Evolutionary conservation across 2,329 filamentous ascomycete species (phyloP).

Genomic region (Juglanconis oblonga): DNA sequence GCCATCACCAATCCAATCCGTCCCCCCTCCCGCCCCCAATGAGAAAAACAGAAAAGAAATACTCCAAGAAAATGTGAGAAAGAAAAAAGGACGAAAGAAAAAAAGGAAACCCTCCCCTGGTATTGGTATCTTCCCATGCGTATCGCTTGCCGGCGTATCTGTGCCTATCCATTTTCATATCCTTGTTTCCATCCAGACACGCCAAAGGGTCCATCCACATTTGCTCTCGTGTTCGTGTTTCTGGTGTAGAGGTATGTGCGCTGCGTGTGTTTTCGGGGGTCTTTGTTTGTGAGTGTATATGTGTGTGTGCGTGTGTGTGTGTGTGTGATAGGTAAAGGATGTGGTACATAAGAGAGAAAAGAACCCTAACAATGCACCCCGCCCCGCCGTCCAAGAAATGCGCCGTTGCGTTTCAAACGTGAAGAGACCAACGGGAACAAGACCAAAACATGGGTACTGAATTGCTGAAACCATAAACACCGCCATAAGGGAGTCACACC

Average conservation of each 20-base stretch:
- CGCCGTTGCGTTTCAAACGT: not conserved
- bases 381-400: not conserved
- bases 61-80: not conserved
- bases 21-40: not conserved
- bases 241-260: conserved; percentile 1
- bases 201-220: conserved; percentile 6
- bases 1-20: not conserved
- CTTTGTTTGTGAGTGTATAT: not conserved
- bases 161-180: conserved; percentile 5
- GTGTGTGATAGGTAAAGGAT: not conserved
- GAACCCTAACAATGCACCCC: not conserved
- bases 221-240: conserved; percentile 7
- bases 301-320: not conserved
- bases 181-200: conserved; percentile 3
- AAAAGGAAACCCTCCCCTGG: not conserved
- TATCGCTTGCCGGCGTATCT: conserved; percentile 4
- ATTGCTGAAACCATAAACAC: not conserved
- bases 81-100: not conserved
- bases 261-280: not conserved
- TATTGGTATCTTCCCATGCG: conserved; percentile 10
- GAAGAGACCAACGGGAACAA: not conserved
- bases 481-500: not conserved
- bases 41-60: not conserved
- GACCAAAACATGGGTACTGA: not conserved
- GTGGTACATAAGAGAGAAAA: not conserved